Percentiles rank a stretch among this genome's conserved stretches.
Conservation (phyloP, 2,329 filamentous ascomycete genomes). For the Apiospora hydei region DNA sequence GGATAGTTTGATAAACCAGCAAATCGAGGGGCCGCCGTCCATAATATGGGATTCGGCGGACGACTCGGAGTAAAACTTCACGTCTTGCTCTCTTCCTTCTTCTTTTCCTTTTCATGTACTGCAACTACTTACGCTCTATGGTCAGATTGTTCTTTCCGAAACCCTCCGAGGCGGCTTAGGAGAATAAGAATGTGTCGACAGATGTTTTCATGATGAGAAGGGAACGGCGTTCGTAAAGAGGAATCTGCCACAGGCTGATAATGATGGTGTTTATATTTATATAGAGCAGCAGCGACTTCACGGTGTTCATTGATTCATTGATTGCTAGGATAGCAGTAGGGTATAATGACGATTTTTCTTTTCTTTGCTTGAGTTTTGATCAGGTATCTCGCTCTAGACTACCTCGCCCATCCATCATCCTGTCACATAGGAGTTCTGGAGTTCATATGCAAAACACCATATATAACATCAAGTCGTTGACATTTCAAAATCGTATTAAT, state of each 20-base stretch:
- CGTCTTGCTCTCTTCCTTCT: not conserved
- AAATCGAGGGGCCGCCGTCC: constrained; percentile 45
- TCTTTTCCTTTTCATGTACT: not conserved
- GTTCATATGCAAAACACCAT: not conserved
- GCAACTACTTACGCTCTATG: not conserved
- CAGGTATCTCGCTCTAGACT: not conserved
- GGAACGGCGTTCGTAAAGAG: not conserved
- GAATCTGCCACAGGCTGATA: not conserved
- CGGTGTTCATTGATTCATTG: not conserved
- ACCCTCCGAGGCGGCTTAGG: not conserved
- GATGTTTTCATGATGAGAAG: not conserved
- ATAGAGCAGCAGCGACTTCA: not conserved
- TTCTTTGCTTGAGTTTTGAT: not conserved
- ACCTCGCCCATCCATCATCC: too few relatives aligned
- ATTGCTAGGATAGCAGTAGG: constrained; percentile 10
- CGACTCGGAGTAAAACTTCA: constrained; percentile 34
- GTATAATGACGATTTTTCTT: constrained; percentile 3
- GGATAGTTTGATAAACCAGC: constrained; percentile 52
- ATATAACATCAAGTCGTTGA: not conserved
- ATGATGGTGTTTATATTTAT: not conserved
- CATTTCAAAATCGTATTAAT: not conserved
- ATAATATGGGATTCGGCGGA: constrained; percentile 54
- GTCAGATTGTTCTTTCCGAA: not conserved
- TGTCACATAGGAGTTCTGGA: not conserved
- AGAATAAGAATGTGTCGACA: not conserved